Percentiles rank a stretch among this genome's conserved stretches.
These are phyloP conservation scores for sweet orange (Citrus sinensis) DNA, from an alignment of 345 rosid genomes.

Conservation along the genomic window DVS_A1.0 CM039167.1:6729501-6730000, in stretches of 20 bases:
- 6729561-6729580: neutral
- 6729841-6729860: neutral
- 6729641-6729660: neutral
- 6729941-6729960: neutral
- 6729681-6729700: neutral
- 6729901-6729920: neutral
- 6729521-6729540: conserved; percentile 40
- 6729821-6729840: too few relatives aligned
- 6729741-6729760: neutral
- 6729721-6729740: neutral
- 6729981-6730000: too few relatives aligned
- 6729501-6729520: conserved; percentile 44
- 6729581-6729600: neutral
- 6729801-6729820: too few relatives aligned
- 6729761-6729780: neutral
- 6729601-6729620: neutral
- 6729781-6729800: neutral
- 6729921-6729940: neutral
- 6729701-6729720: neutral
- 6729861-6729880: neutral
- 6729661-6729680: neutral
- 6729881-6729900: neutral
- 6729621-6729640: neutral
- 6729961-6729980: too few relatives aligned
- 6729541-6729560: neutral